Percentiles rank a stretch among this genome's conserved stretches.
Conservation (phyloP, 208 protist genomes). For the Endotrypanum monterogeii region DNA sequence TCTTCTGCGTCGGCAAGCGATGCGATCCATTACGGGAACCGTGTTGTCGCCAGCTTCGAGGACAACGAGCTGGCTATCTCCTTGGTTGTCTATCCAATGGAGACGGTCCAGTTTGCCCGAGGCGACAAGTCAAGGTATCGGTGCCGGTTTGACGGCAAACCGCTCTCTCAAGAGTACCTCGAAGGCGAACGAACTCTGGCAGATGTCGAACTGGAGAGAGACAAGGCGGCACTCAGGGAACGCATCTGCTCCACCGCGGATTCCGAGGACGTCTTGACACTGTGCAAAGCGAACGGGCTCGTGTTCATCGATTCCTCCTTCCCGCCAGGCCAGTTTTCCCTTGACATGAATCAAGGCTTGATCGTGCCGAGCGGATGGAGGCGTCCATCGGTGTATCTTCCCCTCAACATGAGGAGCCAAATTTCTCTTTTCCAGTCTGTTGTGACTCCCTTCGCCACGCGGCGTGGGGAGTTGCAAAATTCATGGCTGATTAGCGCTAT, state of each 20-base stretch:
- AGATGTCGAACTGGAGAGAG: slow-evolving; percentile 42
- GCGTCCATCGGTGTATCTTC: slow-evolving; percentile 53
- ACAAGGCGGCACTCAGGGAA: slow-evolving; percentile 37
- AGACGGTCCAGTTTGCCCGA: slow-evolving; percentile 75
- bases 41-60: slow-evolving; percentile 49
- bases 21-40: slow-evolving; percentile 23
- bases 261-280: slow-evolving; percentile 61
- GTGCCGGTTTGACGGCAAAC: slow-evolving; percentile 62
- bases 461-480: slow-evolving; percentile 71
- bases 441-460: slow-evolving; percentile 45
- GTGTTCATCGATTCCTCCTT: slow-evolving; percentile 80
- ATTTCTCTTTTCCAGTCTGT: slow-evolving; percentile 64
- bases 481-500: slow-evolving; percentile 79
- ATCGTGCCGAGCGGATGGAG: slow-evolving; percentile 72
- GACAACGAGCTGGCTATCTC: slow-evolving; percentile 54
- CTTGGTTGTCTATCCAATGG: slow-evolving; percentile 69
- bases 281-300: slow-evolving; percentile 56
- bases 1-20: slow-evolving; percentile 1
- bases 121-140: slow-evolving; percentile 54
- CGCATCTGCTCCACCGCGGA: slow-evolving; percentile 39
- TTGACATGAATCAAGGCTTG: slow-evolving; percentile 44
- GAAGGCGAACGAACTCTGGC: slow-evolving; percentile 46
- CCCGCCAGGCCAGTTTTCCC: slow-evolving; percentile 58
- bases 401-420: slow-evolving; percentile 54
- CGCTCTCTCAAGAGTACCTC: slow-evolving; percentile 64